Percentiles rank a stretch among this genome's conserved stretches.
These are phyloP conservation scores for Fusarium tanahbumbuense DNA, from an alignment of 2,329 filamentous ascomycete species.

Conservation along the genomic window DNA sequence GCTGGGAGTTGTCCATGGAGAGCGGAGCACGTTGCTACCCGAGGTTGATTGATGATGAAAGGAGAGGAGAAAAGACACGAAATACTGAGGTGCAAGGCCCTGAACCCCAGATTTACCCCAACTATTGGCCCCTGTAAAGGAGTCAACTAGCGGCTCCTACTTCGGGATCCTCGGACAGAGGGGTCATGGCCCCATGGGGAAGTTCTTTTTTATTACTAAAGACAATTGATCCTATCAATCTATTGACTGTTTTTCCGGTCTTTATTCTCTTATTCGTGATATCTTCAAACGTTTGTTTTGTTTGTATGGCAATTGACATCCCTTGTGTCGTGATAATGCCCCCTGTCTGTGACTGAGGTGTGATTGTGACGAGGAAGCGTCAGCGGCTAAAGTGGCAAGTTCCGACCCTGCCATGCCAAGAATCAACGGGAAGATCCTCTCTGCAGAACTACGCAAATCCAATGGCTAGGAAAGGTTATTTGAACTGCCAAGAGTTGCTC, in stretches of 20 bases:
- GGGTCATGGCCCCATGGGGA: neutral
- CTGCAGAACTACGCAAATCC: neutral
- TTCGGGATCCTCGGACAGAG: slow-evolving; percentile 20
- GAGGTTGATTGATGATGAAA: slow-evolving; percentile 21
- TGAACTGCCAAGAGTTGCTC: neutral
- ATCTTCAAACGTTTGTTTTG: neutral
- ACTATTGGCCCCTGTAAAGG: neutral
- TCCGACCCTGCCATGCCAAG: neutral
- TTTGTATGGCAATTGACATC: neutral
- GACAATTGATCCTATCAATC: neutral
- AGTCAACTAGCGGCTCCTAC: slow-evolving; percentile 12
- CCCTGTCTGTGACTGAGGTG: neutral
- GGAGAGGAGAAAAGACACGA: neutral
- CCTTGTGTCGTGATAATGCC: neutral
- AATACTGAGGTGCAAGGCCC: slow-evolving; percentile 4
- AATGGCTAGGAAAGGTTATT: neutral
- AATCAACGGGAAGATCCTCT: neutral
- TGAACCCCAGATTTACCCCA: slow-evolving; percentile 34
- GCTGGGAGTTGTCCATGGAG: slow-evolving; percentile 32
- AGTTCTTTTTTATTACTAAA: neutral
- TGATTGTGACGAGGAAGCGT: neutral
- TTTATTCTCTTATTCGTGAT: neutral
- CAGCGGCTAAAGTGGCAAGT: neutral
- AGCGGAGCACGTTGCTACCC: slow-evolving; percentile 17
- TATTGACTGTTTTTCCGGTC: neutral